Evolutionary conservation across 2,329 filamentous ascomycete species (phyloP).

Genomic region (Nectriaceae sp.): DNA sequence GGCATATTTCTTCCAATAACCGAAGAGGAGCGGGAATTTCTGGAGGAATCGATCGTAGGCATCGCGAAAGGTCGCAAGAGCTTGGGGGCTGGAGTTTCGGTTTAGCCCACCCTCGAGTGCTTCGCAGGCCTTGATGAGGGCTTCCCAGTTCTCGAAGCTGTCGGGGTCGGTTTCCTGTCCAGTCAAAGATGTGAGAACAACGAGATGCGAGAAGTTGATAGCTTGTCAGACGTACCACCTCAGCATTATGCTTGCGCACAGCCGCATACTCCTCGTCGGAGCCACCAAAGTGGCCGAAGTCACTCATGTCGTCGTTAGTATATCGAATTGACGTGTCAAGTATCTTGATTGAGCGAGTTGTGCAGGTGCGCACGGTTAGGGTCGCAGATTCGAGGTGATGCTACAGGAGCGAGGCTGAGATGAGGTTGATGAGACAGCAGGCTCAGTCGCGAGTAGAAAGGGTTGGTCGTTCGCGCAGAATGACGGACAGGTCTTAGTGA

Average conservation of each 20-base stretch:
- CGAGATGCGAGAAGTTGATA: background rate
- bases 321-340: constrained; percentile 10
- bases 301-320: constrained; percentile 56
- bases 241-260: constrained; percentile 74
- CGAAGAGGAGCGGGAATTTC: constrained; percentile 94
- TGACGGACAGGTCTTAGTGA: background rate
- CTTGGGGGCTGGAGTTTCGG: constrained; percentile 93
- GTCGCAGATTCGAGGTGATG: background rate
- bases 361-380: constrained; percentile 10
- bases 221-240: constrained; percentile 61
- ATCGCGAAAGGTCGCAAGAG: constrained; percentile 82
- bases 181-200: constrained; percentile 22
- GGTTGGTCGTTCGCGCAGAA: constrained; percentile 26
- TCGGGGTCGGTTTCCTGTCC: constrained; percentile 70
- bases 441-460: constrained; percentile 28
- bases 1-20: constrained; percentile 99
- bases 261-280: constrained; percentile 81
- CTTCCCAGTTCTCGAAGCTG: constrained; percentile 94
- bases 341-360: constrained; percentile 2
- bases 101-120: constrained; percentile 89
- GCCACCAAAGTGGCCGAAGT: constrained; percentile 69
- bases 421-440: constrained; percentile 20
- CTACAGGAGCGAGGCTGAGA: background rate
- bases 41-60: constrained; percentile 90
- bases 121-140: constrained; percentile 81